phyloP scores from a whole-genome alignment of 2,329 filamentous ascomycete genomes.

The Diaporthe capsici region DNA sequence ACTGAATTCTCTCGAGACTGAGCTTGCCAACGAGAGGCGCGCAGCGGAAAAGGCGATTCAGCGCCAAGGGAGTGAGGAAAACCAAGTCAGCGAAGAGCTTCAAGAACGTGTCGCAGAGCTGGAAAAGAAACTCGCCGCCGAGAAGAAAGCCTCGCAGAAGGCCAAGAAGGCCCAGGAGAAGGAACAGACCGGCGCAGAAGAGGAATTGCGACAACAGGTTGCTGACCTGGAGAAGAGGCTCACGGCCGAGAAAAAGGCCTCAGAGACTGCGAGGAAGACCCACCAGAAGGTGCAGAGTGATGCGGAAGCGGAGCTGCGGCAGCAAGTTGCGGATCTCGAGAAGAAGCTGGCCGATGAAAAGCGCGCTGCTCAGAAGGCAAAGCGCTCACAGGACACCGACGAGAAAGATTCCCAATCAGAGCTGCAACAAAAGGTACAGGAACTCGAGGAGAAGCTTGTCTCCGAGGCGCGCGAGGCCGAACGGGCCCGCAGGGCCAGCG shows the following conservation, averaged over 20 bases:
- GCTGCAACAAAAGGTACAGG: constrained; percentile 49
- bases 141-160: constrained; percentile 40
- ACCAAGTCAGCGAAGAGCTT: constrained; percentile 60
- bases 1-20: constrained; percentile 81
- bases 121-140: constrained; percentile 46
- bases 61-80: constrained; percentile 43
- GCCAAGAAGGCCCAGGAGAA: constrained; percentile 49
- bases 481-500: constrained; percentile 56
- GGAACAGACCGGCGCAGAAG: constrained; percentile 48
- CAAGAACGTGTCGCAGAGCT: constrained; percentile 52
- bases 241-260: constrained; percentile 67
- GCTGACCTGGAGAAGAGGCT: constrained; percentile 64
- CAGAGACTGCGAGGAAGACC: constrained; percentile 49
- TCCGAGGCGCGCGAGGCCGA: constrained; percentile 47
- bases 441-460: constrained; percentile 59
- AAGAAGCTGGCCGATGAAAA: constrained; percentile 44
- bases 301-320: constrained; percentile 58
- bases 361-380: constrained; percentile 51
- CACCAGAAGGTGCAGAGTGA: constrained; percentile 51
- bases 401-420: constrained; percentile 52
- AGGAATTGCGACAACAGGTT: constrained; percentile 37
- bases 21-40: constrained; percentile 82
- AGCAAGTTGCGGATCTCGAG: constrained; percentile 54
- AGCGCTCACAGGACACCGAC: constrained; percentile 47
- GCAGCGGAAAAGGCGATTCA: constrained; percentile 51